Percentiles rank a stretch among this genome's conserved stretches.
phyloP scores from a whole-genome alignment of 2,329 filamentous ascomycete species.

The Colletotrichum gloeosporioides region DNA sequence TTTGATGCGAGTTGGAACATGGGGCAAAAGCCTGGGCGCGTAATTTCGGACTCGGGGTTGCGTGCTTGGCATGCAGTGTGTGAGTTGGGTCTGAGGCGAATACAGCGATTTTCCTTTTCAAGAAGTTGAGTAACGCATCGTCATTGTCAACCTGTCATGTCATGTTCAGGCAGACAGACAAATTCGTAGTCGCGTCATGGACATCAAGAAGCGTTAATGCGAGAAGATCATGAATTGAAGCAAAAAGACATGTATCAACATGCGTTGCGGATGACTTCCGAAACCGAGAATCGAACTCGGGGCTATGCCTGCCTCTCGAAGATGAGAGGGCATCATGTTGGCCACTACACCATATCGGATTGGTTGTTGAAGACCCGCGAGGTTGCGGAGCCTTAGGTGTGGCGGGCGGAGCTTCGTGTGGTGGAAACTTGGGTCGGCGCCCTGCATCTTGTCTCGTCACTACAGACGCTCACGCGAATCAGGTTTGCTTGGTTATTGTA shows the following conservation, averaged over 20 bases:
- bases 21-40: neutral
- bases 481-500: accelerated
- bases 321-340: neutral
- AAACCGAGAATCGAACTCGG: neutral
- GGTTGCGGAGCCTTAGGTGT: neutral
- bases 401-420: neutral
- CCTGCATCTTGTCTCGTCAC: neutral
- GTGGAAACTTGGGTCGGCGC: neutral
- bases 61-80: neutral
- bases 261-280: neutral
- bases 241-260: neutral
- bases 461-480: neutral
- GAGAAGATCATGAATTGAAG: accelerated
- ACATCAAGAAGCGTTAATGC: accelerated
- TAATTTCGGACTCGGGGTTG: neutral
- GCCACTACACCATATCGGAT: neutral
- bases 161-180: neutral
- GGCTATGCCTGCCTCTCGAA: neutral
- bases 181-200: neutral
- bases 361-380: neutral
- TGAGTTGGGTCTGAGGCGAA: neutral
- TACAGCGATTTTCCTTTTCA: neutral
- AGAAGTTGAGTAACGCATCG: neutral
- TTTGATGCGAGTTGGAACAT: neutral
- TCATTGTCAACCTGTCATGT: neutral